Conservation (phyloP, 345 rosid species). For the Erodium maritimum region DNA sequence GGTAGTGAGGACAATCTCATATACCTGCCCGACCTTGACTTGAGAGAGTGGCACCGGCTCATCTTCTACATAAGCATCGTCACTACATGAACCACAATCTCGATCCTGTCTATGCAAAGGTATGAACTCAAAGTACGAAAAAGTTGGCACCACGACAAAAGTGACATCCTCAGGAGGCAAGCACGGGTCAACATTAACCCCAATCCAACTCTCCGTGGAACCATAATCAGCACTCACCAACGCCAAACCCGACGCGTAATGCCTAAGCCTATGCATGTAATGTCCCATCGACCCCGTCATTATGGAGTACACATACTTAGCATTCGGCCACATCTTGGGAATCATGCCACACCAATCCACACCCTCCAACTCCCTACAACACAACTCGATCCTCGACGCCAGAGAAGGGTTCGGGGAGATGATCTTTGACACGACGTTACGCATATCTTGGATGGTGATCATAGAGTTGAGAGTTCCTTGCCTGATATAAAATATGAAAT, state of each 20-base stretch:
- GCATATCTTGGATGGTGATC: slow-evolving; percentile 37
- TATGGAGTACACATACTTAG: slow-evolving; percentile 77
- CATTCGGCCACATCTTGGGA: slow-evolving; percentile 75
- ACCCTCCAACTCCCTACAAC: slow-evolving; percentile 33
- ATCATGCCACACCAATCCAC: slow-evolving; percentile 48
- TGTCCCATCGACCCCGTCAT: slow-evolving; percentile 93
- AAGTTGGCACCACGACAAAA: slow-evolving; percentile 76
- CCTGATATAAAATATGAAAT: too few species aligned
- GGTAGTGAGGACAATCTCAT: slow-evolving; percentile 86
- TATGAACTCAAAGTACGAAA: slow-evolving; percentile 83
- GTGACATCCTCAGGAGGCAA: slow-evolving; percentile 60
- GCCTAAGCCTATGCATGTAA: slow-evolving; percentile 57
- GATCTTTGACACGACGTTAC: slow-evolving; percentile 45
- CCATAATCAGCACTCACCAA: slow-evolving; percentile 86
- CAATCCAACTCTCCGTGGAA: slow-evolving; percentile 94
- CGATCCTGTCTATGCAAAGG: slow-evolving; percentile 49
- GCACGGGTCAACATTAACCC: slow-evolving; percentile 71
- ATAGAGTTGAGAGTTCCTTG: slow-evolving; percentile 41
- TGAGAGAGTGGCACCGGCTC: slow-evolving; percentile 66
- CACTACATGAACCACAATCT: slow-evolving; percentile 9
- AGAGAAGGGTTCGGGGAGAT: slow-evolving; percentile 43
- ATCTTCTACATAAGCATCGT: slow-evolving; percentile 59
- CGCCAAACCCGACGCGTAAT: slow-evolving; percentile 55
- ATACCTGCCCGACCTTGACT: slow-evolving; percentile 64
- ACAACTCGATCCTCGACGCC: slow-evolving; percentile 35